Evolutionary conservation across 2,329 filamentous ascomycete genomes (phyloP).

Genomic region (Aspergillus awamori): DNA sequence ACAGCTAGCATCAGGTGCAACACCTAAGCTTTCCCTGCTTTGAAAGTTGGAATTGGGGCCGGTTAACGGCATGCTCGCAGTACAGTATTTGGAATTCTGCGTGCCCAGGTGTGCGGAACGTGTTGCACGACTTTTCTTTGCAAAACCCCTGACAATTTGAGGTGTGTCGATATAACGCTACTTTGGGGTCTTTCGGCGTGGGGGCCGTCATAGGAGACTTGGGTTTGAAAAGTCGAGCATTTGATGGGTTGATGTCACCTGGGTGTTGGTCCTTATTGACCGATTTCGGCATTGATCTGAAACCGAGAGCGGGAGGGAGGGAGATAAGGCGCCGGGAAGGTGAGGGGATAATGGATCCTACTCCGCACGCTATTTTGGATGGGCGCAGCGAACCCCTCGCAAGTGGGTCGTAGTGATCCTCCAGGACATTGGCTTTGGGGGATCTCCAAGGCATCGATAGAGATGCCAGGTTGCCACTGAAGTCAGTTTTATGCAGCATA

Average conservation of each 20-base stretch:
- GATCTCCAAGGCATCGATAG: not conserved
- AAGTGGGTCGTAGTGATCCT: not conserved
- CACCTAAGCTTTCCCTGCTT: conserved; percentile 4
- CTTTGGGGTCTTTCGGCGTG: too few species aligned
- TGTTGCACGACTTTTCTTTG: not conserved
- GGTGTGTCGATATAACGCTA: not conserved
- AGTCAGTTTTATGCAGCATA: too few species aligned
- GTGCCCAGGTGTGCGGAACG: not conserved
- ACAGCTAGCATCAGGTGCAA: conserved; percentile 4
- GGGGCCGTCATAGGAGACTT: not conserved
- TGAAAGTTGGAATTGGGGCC: not conserved
- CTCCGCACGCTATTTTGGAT: not conserved
- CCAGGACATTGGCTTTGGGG: not conserved
- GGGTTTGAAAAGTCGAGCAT: too few species aligned
- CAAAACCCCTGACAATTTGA: not conserved
- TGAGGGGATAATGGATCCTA: not conserved
- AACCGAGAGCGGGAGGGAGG: not conserved
- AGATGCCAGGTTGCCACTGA: too few species aligned
- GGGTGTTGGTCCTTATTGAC: not conserved
- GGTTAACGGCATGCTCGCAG: not conserved
- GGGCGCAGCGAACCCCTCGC: not conserved
- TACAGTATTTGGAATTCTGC: not conserved
- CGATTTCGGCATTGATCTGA: conserved; percentile 2
- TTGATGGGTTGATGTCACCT: not conserved
- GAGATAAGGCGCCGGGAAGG: not conserved